Evolutionary conservation across 768 basidiomycete genomes (phyloP), one percentile per base, ranked within the genome.

Genomic region (Agaricus subrufescens): DNA sequence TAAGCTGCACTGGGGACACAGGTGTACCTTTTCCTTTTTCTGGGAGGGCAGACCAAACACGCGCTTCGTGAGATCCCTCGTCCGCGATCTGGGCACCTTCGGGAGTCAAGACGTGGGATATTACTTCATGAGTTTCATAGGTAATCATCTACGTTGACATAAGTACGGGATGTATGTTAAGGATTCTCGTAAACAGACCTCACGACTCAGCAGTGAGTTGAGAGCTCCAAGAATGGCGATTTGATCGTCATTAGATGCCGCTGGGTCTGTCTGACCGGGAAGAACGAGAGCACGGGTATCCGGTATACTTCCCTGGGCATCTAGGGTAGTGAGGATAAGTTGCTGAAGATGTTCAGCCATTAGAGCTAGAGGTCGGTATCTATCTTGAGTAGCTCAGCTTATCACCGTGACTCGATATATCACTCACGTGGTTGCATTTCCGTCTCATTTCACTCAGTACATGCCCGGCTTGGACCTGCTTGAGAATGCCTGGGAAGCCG

Each of bases 1-100:
- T 90, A 12, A 98, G 75, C 56, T 89, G 82, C 46, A 75, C 81
- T 0, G 82, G 76, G 3, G 82, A 79, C 38, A 96, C 58, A 8
- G 93, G 86, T 39, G 74, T 61, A 2, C 87, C 89, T 57, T 83
- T 73, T 2, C 90, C 93, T 59, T 85, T 88, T 4, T 65, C 60
- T 6, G 91, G 90, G 4, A 96, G 76, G 23, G 83, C 91, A 47
- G 80, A 75, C 96, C 96, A 99, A 34, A 98, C 93, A 56, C 91
- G 85, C 46, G 89, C 93, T 75, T 99, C 97, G 69, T 98, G 94
- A 12, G 95, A 98, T 38, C 97, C 97, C 40, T 87, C 73, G 40
- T 78, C 70, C 25, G 85, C 83, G 61, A 98, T 90, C 63, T 86
- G 84, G 23, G 74, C 66, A 23, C 97, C 97, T 75, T 99, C 97